phyloP scores from a whole-genome alignment of 2,329 filamentous ascomycete genomes.

The Calonectria pteridis region DNA sequence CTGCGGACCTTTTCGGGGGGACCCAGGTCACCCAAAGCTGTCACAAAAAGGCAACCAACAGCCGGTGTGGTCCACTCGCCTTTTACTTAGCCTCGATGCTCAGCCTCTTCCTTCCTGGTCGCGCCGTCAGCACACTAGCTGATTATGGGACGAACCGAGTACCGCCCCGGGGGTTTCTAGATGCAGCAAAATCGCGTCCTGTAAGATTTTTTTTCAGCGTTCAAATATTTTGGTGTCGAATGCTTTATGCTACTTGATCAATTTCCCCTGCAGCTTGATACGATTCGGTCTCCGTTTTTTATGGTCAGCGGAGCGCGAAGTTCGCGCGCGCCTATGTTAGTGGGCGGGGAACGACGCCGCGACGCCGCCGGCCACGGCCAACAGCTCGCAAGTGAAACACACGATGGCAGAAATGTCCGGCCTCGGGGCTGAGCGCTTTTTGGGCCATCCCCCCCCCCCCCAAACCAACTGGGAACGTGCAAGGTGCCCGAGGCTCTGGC shows the following conservation, averaged over 20 bases:
- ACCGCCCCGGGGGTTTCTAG: not conserved
- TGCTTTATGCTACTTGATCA: not conserved
- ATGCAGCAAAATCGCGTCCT: not conserved
- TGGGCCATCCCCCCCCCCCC: not conserved
- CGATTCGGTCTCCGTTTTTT: not conserved
- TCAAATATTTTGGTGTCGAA: not conserved
- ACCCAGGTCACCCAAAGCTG: not conserved
- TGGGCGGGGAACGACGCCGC: too few species aligned
- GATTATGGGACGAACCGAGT: not conserved
- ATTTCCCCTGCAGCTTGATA: not conserved
- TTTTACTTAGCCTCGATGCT: not conserved
- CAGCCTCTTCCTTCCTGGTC: not conserved
- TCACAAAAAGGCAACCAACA: not conserved
- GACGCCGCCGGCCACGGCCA: not conserved
- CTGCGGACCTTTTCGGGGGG: not conserved
- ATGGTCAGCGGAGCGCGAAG: not conserved
- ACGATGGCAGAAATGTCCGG: not conserved
- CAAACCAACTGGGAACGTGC: not conserved
- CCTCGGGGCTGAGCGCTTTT: not conserved
- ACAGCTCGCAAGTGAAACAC: not conserved
- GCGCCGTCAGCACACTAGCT: slow-evolving; percentile 3
- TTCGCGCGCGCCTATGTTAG: too few species aligned
- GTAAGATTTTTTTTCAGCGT: not conserved
- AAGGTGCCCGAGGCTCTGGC: not conserved
- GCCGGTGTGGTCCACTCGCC: not conserved